Base-by-base conservation (phyloP, 495 filamentous ascomycete genomes). In the Penicillium angulare region DNA sequence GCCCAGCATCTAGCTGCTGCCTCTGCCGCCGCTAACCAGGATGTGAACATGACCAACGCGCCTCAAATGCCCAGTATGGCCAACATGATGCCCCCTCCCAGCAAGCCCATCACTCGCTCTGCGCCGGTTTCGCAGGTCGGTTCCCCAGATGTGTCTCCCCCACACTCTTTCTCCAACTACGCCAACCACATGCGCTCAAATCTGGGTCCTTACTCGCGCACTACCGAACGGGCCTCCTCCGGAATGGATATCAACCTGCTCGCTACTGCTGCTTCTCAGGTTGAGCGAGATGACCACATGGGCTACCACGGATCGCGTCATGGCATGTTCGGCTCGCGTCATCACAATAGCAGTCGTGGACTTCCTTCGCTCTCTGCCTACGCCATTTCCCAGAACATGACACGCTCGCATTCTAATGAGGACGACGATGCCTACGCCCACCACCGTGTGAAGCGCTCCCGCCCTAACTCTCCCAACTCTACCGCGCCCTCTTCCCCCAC, bases 401-500 rank as follows among this genome's bases (percentile, higher is more conserved):
- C 89, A 32, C 81, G 95, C 27, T 87, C 90, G 52, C 90, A 93
- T 68, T 95, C 91, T 10, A 84, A 92, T 57, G 92, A 97, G 45
- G 87, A 90, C 0, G 87, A 92, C 33, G 78, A 86, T 55, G 80
- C 82, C 20, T 90, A 76, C 36, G 67, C 68, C n/a, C 82, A 86
- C 33, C 83, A 89, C 31, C 82, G 85, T 48, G 82, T 85, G 24
- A 96, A 96, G 76, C 83, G 88, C 38, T 96, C 92, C 47, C 77
- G 93, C 48, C 93, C 93, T 31, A 90, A 89, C 66, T 96, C 95
- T 4, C 95, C 93, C 13, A 86, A 90, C 67, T 96, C 90, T 33
- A 97, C 93, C 3, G 92, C 92, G 17, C 93, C 93, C 22, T 95
- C 92, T 22, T 97, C 93, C 2, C 93, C 93, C n/a, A 96, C 90